Evolutionary conservation across 257 asterid genomes (phyloP).

Genomic region (Nicotiana noctiflora): DNA sequence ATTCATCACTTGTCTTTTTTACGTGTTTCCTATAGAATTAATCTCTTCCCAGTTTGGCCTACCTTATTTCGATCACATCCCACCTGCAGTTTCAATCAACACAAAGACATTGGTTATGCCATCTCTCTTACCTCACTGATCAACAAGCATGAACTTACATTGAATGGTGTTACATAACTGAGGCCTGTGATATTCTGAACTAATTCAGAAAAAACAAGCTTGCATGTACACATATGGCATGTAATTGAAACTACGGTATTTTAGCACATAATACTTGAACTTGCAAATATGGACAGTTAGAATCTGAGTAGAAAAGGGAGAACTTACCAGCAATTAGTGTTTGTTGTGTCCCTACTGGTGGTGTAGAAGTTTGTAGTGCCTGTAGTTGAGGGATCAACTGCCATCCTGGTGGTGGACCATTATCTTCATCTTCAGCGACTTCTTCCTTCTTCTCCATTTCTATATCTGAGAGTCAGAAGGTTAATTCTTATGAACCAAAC

Average conservation of each 20-base stretch:
- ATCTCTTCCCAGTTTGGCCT: not conserved
- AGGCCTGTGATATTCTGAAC: not conserved
- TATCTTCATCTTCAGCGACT: slow-evolving; percentile 31
- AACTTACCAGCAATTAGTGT: slow-evolving; percentile 36
- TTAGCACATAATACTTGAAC: not conserved
- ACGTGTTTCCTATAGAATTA: not conserved
- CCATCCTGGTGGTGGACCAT: slow-evolving; percentile 83
- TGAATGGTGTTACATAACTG: not conserved
- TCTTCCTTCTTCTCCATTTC: slow-evolving; percentile 34
- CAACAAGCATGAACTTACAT: not conserved
- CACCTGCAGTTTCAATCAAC: not conserved
- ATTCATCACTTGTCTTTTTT: not conserved
- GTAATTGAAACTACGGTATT: not conserved
- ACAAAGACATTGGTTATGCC: not conserved
- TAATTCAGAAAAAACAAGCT: not conserved
- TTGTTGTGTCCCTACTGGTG: slow-evolving; percentile 29
- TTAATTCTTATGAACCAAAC: slow-evolving; percentile 15
- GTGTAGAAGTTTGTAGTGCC: slow-evolving; percentile 27
- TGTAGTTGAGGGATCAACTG: slow-evolving; percentile 31
- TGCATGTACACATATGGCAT: too few species aligned
- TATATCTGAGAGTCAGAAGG: slow-evolving; percentile 24
- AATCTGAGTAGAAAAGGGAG: not conserved
- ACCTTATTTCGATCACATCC: not conserved
- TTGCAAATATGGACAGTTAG: not conserved
- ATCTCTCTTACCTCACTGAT: not conserved